These are phyloP conservation scores for Aspergillus eucalypticola DNA, from an alignment of 2,329 filamentous ascomycete genomes.

Conservation along the genomic window DNA sequence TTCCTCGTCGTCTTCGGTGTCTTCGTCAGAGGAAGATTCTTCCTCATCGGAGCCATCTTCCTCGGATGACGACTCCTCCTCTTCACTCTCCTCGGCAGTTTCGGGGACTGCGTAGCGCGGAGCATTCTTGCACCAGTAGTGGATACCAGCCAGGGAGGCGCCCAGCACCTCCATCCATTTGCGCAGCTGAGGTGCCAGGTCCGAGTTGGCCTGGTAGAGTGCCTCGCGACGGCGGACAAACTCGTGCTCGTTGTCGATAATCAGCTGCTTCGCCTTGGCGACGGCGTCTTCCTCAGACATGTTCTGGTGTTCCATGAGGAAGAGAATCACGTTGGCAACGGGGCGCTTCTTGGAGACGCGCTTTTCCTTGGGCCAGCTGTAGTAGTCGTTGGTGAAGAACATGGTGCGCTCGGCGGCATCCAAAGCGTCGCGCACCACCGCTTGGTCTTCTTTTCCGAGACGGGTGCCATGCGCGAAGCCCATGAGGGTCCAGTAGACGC, in stretches of 20 bases:
- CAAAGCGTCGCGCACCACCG: conserved; percentile 12
- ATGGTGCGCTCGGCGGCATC: conserved; percentile 16
- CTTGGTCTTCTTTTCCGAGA: conserved; percentile 15
- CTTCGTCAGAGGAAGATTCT: neutral
- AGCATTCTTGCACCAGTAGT: conserved; percentile 17
- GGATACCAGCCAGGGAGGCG: conserved; percentile 11
- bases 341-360: conserved; percentile 8
- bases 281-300: conserved; percentile 13
- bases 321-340: conserved; percentile 15
- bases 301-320: conserved; percentile 15
- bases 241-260: conserved; percentile 15
- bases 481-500: conserved; percentile 17
- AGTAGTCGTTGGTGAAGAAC: conserved; percentile 20
- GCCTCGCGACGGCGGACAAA: conserved; percentile 12
- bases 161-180: conserved; percentile 18
- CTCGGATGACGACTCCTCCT: neutral
- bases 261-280: conserved; percentile 13
- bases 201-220: conserved; percentile 11
- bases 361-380: conserved; percentile 18
- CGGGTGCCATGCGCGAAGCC: conserved; percentile 16
- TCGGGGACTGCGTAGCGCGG: conserved; percentile 9
- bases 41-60: conserved; percentile 2
- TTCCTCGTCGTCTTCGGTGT: conserved; percentile 1
- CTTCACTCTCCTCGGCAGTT: conserved; percentile 7
- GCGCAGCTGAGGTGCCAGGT: conserved; percentile 8